A percentile compares a stretch with the other conserved stretches of the same genome.
Conservation (phyloP, 768 basidiomycete genomes). For the Calocybe cyanea region DNA sequence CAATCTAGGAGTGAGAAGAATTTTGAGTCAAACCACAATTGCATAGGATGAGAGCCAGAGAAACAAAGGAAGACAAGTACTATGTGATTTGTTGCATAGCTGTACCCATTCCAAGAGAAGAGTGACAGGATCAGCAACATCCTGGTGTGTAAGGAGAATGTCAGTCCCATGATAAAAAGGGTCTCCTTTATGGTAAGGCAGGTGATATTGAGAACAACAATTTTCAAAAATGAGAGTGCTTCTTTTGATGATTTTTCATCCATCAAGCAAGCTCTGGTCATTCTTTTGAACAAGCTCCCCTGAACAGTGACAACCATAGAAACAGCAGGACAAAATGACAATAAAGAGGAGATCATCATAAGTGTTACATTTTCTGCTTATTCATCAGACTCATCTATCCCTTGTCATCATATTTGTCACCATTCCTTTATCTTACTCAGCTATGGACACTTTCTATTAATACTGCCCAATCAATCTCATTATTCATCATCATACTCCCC, state of each 20-base stretch:
- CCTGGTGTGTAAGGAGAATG: slow-evolving; percentile 16
- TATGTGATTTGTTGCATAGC: slow-evolving; percentile 12
- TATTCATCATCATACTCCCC: no score
- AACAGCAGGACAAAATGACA: slow-evolving; percentile 20
- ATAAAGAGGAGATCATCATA: slow-evolving; percentile 18
- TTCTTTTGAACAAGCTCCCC: slow-evolving; percentile 19
- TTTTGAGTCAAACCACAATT: slow-evolving; percentile 19
- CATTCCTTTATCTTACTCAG: no score
- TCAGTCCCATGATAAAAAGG: slow-evolving; percentile 23
- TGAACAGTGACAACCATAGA: slow-evolving; percentile 24
- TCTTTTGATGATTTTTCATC: slow-evolving; percentile 23
- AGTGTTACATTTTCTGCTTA: no score
- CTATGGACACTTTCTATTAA: no score
- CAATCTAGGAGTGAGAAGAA: slow-evolving; percentile 13
- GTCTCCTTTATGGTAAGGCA: slow-evolving; percentile 27
- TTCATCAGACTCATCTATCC: no score
- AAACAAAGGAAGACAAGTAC: slow-evolving; percentile 14
- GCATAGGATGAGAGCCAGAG: slow-evolving; percentile 16
- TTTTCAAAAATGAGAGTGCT: background rate
- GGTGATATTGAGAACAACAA: slow-evolving; percentile 12
- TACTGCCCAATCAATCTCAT: no score
- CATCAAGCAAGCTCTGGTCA: no score
- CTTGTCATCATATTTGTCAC: no score
- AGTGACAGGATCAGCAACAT: slow-evolving; percentile 15
- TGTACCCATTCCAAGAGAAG: slow-evolving; percentile 14